Base-by-base conservation (phyloP, 176 grass and related monocot species). In the Tillandsia fasciculata region DNA sequence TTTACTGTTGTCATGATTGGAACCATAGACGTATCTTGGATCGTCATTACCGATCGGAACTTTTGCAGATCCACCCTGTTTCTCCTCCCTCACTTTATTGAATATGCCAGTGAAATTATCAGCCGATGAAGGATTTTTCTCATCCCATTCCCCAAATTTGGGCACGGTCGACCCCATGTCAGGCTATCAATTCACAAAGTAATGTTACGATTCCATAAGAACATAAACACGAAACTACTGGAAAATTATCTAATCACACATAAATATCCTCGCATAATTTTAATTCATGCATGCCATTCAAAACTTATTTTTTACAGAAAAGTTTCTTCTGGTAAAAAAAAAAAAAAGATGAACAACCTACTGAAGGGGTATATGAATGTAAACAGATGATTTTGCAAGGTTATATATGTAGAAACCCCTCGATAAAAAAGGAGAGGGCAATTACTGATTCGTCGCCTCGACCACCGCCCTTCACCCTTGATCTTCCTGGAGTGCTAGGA, bases 81-180 rank as follows among this genome's bases (percentile, higher is more conserved):
- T 97, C 82, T 93, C 89, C 79, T 90, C 84, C 72, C 89, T 83
- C 70, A 90, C 93, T 81, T 90, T 83, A 68, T 97, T 81, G 77
- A 97, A 97, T 72, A 92, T 97, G 71, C 79, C 79, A n/a, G 93
- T 97, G 78, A 87, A 97, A 24, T 89, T 86, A 54, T 92, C 93
- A 54, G 89, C 93, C 74, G 93, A 87, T 23, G 89, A 78, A 70
- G 93, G 93, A 84, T 97, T 85, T 12, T 26, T 77, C 22, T 88
- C 83, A 74, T 97, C 93, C 93, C 93, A 97, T 61, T 90, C 89
- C 52, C 93, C 93, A 71, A 97, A 97, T 78, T 85, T 92, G 8
- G 93, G 93, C 64, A 97, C 84, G 68, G 86, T 84, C 7, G 92
- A 96, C 2, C 83, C 92, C 69, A 65, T 85, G 52, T 80, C 79